Evolutionary conservation across 2,329 filamentous ascomycete species (phyloP).

Genomic region (Ophiostoma himal-ulmi): DNA sequence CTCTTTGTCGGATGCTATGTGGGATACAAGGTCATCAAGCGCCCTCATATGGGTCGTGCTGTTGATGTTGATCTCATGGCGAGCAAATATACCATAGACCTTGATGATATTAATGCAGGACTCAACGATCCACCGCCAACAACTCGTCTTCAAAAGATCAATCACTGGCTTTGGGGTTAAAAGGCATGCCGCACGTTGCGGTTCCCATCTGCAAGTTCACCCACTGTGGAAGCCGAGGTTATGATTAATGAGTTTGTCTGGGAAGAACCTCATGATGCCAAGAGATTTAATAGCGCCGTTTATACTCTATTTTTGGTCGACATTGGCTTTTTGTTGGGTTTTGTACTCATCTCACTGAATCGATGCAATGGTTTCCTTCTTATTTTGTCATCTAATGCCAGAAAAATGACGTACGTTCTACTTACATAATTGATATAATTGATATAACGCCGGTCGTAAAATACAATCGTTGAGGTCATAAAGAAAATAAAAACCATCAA

Average conservation of each 20-base stretch:
- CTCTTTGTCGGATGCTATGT: background rate
- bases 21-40: background rate
- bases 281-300: background rate
- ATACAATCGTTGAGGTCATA: too few species aligned
- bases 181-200: background rate
- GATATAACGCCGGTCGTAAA: too few species aligned
- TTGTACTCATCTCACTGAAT: too few species aligned
- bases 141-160: background rate
- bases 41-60: background rate
- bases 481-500: background rate
- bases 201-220: background rate
- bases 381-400: too few species aligned
- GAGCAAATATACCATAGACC: background rate
- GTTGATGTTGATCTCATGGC: background rate
- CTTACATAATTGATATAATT: too few species aligned
- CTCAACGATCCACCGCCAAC: background rate
- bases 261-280: background rate
- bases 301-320: too few species aligned
- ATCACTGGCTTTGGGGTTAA: background rate
- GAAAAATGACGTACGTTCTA: too few species aligned
- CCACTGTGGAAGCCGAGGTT: background rate
- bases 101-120: background rate
- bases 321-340: too few species aligned
- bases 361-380: too few species aligned
- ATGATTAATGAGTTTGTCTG: background rate